Base-by-base conservation (phyloP, 2,329 filamentous ascomycete species). In the Neopestalotiopsis clavispora region DNA sequence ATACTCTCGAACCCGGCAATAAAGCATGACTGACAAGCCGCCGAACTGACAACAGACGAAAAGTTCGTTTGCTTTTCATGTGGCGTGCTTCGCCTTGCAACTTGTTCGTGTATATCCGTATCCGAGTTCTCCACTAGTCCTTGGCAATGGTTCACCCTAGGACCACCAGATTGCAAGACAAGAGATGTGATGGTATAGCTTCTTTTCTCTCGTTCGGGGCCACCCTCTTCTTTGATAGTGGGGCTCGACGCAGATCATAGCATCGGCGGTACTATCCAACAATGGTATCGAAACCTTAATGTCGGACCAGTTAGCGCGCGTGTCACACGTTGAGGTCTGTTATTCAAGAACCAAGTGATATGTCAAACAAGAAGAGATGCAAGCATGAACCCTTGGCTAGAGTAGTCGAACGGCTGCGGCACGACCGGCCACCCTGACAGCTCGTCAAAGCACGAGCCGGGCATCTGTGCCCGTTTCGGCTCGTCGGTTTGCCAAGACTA, bases 301-400 rank as follows among this genome's bases (percentile, higher is more conserved):
- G 63, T 66, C 63, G 45, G 32, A 56, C 49, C 10, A 57, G 63
- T 13, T 34, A 28, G 49, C 32, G 28, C 23, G 34, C 45, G 49
- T 66, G 63, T 66, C 45, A 40, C 63, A 66, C 23, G 20, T 30
- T 40, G 14, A 20, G 45, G 17, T 52, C 61, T 40, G 28, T 42
- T 30, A 2, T 49, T 23, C 14, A 20, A 38, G 17, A 17, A 28
- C 28, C 34, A 34, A 45, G 23, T 34, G 13, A 45, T 32, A 38
- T 58, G 62, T 28, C n/a, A 65, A 65, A 65, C 62, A 28, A 32
- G 14, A 28, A 13, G 23, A 13, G 40, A 34, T 23, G 38, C 62
- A 65, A 65, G 62, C 62, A 65, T 65, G 40, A 28, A 13, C 62
- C 62, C 42, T 45, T 49, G 62, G 14, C 62, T n/a, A 28, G 23